Evolutionary conservation across 2,329 filamentous ascomycete species (phyloP).

Genomic region (Chaetomium olivaceum): DNA sequence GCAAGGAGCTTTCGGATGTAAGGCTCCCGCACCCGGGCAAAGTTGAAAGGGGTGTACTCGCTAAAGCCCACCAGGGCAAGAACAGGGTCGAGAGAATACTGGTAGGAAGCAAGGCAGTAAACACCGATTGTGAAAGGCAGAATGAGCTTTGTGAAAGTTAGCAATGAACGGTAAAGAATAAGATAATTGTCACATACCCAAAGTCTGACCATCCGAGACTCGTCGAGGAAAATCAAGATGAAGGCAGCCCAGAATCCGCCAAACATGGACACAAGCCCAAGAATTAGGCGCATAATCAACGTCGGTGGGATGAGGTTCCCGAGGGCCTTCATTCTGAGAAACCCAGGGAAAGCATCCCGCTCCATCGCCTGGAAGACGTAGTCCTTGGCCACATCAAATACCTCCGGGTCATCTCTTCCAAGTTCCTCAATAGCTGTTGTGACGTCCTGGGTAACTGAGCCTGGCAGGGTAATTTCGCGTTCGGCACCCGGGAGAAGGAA

Average conservation of each 20-base stretch:
- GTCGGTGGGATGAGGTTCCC: slow-evolving; percentile 94
- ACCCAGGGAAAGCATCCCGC: slow-evolving; percentile 96
- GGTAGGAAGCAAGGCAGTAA: slow-evolving; percentile 86
- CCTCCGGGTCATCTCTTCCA: slow-evolving; percentile 90
- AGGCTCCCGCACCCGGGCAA: slow-evolving; percentile 82
- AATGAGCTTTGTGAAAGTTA: slow-evolving; percentile 54
- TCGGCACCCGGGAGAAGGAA: slow-evolving; percentile 94
- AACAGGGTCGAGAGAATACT: slow-evolving; percentile 92
- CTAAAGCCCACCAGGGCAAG: slow-evolving; percentile 86
- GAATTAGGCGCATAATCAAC: slow-evolving; percentile 78
- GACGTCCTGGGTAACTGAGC: slow-evolving; percentile 81
- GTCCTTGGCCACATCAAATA: slow-evolving; percentile 97
- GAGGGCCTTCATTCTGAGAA: slow-evolving; percentile 89
- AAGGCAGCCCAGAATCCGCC: slow-evolving; percentile 93
- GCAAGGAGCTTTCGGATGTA: slow-evolving; percentile 85
- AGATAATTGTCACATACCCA: slow-evolving; percentile 66
- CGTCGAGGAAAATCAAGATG: slow-evolving; percentile 86
- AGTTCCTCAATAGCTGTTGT: slow-evolving; percentile 86
- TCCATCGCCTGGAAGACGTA: slow-evolving; percentile 99
- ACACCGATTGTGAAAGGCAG: slow-evolving; percentile 89
- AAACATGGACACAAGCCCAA: slow-evolving; percentile 85
- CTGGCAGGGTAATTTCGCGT: slow-evolving; percentile 90
- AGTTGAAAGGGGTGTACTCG: slow-evolving; percentile 95
- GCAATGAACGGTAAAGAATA: slow-evolving; percentile 12
- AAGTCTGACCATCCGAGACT: slow-evolving; percentile 69